Evolutionary conservation across 495 filamentous ascomycete species (phyloP).

Genomic region (Hypoxylon fragiforme): DNA sequence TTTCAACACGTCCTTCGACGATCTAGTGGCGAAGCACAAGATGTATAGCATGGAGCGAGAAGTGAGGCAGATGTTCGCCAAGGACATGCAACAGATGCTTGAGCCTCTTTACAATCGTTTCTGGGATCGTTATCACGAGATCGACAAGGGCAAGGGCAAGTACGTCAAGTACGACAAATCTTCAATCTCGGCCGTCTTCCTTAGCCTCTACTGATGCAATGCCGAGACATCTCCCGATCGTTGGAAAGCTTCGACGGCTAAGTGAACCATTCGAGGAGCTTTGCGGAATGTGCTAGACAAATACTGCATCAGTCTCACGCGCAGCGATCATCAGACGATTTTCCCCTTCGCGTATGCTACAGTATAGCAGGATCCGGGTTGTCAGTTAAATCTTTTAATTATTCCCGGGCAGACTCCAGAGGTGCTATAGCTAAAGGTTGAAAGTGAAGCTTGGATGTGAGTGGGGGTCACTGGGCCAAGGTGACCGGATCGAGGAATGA

Average conservation of each 20-base stretch:
- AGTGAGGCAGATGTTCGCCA: slow-evolving; percentile 73
- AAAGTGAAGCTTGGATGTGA: slow-evolving; percentile 31
- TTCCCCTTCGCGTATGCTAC: slow-evolving; percentile 19
- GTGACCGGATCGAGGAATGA: slow-evolving; percentile 31
- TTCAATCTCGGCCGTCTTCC: slow-evolving; percentile 58
- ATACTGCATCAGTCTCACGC: slow-evolving; percentile 8
- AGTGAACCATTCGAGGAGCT: slow-evolving; percentile 16
- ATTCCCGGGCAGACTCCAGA: slow-evolving; percentile 21
- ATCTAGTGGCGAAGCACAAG: slow-evolving; percentile 80
- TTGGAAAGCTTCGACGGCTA: slow-evolving; percentile 8
- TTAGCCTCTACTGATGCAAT: slow-evolving; percentile 48
- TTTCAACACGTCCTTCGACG: slow-evolving; percentile 91
- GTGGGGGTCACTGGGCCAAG: slow-evolving; percentile 32
- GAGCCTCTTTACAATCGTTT: slow-evolving; percentile 94
- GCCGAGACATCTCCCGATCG: slow-evolving; percentile 26
- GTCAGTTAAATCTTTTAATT: slow-evolving; percentile 31
- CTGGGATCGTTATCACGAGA: slow-evolving; percentile 96
- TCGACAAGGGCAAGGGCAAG: slow-evolving; percentile 95
- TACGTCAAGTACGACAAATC: slow-evolving; percentile 96
- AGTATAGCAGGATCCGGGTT: slow-evolving; percentile 22
- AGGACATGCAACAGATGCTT: slow-evolving; percentile 84
- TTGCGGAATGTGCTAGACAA: slow-evolving; percentile 14
- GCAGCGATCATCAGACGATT: slow-evolving; percentile 33
- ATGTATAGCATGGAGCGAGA: slow-evolving; percentile 82
- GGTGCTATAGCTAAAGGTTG: slow-evolving; percentile 21